Base-by-base conservation (phyloP, 2,329 filamentous ascomycete genomes). In the Dactylellina drechsleri region DNA sequence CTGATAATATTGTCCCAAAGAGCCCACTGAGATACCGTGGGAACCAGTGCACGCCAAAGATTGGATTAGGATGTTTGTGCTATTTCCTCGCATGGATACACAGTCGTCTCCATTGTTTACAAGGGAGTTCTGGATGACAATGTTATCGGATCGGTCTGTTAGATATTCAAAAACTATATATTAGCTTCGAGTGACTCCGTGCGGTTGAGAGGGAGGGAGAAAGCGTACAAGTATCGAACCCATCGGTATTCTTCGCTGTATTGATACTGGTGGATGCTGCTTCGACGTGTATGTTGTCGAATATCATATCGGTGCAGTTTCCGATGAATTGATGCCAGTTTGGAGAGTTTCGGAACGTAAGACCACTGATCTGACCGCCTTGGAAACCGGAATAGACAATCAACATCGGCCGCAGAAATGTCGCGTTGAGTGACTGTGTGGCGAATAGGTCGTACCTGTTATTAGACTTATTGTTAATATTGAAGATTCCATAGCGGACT, bases 21-120 rank as follows among this genome's bases (percentile, higher is more conserved):
- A 50, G 8, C 45, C 45, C 13, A 50, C 45, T n/a, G 45, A 50
- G 16, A 92, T 91, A 43, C 90, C 90, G 79, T 92, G 90, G 3
- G 87, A 90, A 41, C 89, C 89, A 78, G 89, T 89, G 82, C 90
- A 92, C 72, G 83, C 82, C 2, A 92, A 82, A 74, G 88, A 88
- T 80, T 91, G 88, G 6, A 91, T 85, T 3, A 91, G 80, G 7
- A 91, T 86, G 77, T 90, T 85, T 45, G 88, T 91, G 78, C 86
- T 88, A 80, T 91, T 92, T 18, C 36, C 56, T 10, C 40, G 56
- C 4, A 59, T 12, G 18, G 45, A 50, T n/a, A 92, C 88, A 73
- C 90, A 92, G 80, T 92, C 88, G 79, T 91, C 89, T 41, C 87
- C 87, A 77, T 90, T 90, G 80, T 87, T 84, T 77, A 88, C 86